Conservation (phyloP, 225 moss, liverwort and hornwort genomes). For the Neckera pumila region DNA sequence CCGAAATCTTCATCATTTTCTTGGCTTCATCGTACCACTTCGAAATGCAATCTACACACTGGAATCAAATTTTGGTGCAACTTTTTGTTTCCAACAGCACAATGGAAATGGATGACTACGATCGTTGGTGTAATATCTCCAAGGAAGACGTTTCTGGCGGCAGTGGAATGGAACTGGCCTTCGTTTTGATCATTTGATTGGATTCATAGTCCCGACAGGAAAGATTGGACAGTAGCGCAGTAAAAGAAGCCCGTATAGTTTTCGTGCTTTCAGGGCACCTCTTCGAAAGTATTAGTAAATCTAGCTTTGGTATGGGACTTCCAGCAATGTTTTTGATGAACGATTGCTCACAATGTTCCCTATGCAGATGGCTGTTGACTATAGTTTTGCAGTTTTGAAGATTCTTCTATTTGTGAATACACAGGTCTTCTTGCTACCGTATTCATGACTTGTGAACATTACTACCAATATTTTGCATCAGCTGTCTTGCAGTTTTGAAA, state of each 20-base stretch:
- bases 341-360: neutral
- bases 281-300: neutral
- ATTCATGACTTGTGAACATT: neutral
- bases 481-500: neutral
- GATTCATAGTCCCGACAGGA: neutral
- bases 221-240: neutral
- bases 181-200: neutral
- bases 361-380: neutral
- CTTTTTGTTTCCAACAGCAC: neutral
- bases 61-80: constrained; percentile 1
- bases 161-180: neutral
- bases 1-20: neutral
- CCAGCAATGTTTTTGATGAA: neutral
- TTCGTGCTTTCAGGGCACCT: neutral
- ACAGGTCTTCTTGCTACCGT: neutral
- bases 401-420: neutral
- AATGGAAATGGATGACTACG: neutral
- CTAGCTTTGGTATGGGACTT: neutral
- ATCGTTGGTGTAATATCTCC: neutral
- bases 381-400: neutral
- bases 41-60: neutral
- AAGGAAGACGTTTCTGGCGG: neutral
- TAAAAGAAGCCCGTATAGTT: neutral
- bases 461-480: neutral
- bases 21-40: neutral